These are phyloP conservation scores for Rhodofomes roseus DNA, from an alignment of 1,284 basidiomycete species.

Conservation along the genomic window DNA sequence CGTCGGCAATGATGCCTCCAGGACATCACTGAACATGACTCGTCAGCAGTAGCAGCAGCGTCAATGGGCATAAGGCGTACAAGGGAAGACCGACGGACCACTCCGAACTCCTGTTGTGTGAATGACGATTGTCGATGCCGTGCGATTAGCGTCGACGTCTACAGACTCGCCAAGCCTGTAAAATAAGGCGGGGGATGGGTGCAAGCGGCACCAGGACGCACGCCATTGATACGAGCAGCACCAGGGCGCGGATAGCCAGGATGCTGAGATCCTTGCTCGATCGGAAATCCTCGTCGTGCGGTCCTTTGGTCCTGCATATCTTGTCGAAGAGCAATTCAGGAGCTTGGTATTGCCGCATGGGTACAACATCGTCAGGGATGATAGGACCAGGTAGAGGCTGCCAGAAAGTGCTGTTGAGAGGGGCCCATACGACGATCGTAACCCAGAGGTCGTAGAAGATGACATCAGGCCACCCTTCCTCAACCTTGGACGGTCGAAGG, in stretches of 20 bases:
- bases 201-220: not conserved
- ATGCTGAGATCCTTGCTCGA: not conserved
- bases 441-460: not conserved
- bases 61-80: not conserved
- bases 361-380: not conserved
- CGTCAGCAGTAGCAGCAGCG: not conserved
- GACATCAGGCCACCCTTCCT: not conserved
- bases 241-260: not conserved
- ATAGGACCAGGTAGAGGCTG: not conserved
- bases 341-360: not conserved
- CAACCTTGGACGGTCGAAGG: not conserved
- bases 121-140: not conserved
- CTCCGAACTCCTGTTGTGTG: not conserved
- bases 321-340: not conserved
- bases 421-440: not conserved
- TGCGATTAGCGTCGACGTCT: not conserved
- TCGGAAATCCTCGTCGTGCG: not conserved
- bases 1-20: not conserved
- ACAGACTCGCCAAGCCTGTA: not conserved
- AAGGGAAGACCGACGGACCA: not conserved
- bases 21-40: not conserved
- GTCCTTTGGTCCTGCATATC: not conserved
- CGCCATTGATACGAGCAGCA: not conserved
- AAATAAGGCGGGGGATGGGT: not conserved
- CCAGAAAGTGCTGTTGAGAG: not conserved